Evolutionary conservation across 441 rosid genomes (phyloP).

Genomic region (Arabidopsis hybrid): DNA sequence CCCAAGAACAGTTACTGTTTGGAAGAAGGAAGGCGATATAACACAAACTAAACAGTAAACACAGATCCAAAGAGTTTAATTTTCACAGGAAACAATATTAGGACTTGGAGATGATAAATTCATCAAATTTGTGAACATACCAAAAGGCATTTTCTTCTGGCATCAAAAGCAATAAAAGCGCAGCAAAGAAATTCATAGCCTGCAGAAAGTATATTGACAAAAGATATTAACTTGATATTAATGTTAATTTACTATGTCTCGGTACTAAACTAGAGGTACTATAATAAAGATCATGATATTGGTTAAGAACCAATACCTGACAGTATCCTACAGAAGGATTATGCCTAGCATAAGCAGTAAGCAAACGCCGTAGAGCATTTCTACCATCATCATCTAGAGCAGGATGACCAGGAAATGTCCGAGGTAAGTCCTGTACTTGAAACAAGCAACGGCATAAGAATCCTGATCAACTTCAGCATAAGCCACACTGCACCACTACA

Average conservation of each 20-base stretch:
- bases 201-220: conserved; percentile 48
- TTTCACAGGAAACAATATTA: conserved; percentile 5
- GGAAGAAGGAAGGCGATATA: conserved; percentile 29
- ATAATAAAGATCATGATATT: conserved; percentile 15
- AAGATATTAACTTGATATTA: conserved; percentile 20
- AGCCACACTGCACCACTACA: conserved; percentile 34
- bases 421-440: conserved; percentile 91
- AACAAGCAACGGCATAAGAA: conserved; percentile 40
- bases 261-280: neutral
- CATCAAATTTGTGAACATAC: conserved; percentile 54
- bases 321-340: conserved; percentile 99
- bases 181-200: conserved; percentile 99
- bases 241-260: conserved; percentile 19
- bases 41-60: conserved; percentile 3
- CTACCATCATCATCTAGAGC: conserved; percentile 96
- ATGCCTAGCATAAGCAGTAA: conserved; percentile 99
- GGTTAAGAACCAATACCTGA: conserved; percentile 69
- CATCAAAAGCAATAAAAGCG: conserved; percentile 95
- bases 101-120: conserved; percentile 16
- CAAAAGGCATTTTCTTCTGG: conserved; percentile 99
- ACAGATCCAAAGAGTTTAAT: neutral
- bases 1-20: conserved; percentile 7
- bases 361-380: conserved; percentile 98
- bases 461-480: conserved; percentile 39
- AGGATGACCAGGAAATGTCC: conserved; percentile 99